Evolutionary conservation across 306 rosid species (phyloP), one percentile per base, ranked within the genome.

Genomic region (Rubus idaeus): DNA sequence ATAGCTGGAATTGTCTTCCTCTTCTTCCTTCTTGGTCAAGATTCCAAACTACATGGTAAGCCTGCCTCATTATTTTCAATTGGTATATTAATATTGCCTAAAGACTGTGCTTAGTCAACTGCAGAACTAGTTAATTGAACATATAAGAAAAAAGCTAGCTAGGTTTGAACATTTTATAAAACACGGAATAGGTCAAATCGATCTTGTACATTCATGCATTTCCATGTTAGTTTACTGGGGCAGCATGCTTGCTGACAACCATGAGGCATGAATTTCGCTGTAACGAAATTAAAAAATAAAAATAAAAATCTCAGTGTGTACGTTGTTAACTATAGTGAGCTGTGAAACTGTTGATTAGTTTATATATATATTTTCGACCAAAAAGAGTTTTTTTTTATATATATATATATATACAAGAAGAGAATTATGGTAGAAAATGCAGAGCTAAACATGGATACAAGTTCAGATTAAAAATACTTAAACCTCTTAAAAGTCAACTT

Each of bases 211-310:
- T 46, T 52, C 69, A 50, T 82, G 72, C 86, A 74, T 71, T 78
- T 81, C 70, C 55, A 8, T 78, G 42, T 52, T 35, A 78, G 61
- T 71, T 81, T 74, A 71, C 75, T 63, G 13, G 39, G 75, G 73
- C 75, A 56, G 83, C 89, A 79, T 82, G 86, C 76, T 71, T 67
- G 82, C 75, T 70, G 80, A 68, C 55, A 61, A n/a, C 65, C 58
- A 58, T 55, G 26, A 23, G 26, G 26, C 26, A 23, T 23, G 67
- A 41, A 26, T 51, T 81, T 73, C 57, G 64, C 66, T 53, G 60
- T 18, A 71, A 47, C 4, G 3, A 17, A 74, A 71, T 61, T 68
- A 41, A 7, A 62, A 14, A 62, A 13, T 61, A 30, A 10, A 61
- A 35, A 0, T 5, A 62, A 12, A 61, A 16, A 5, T 5, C 20